Evolutionary conservation across 1,284 basidiomycete genomes (phyloP).

Genomic region (Ustilago crameri): DNA sequence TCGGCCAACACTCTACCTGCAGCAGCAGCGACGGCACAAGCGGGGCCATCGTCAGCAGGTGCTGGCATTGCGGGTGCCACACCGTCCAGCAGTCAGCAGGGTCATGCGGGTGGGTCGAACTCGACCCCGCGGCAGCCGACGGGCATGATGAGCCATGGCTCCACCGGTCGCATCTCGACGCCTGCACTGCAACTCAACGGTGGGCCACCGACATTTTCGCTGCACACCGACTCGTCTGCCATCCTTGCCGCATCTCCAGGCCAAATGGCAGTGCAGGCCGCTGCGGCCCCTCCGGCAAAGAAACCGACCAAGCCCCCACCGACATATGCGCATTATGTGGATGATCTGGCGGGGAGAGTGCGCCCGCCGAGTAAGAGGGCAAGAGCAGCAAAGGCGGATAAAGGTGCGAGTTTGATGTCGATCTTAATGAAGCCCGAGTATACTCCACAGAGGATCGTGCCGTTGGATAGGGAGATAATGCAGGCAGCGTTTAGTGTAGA

Average conservation of each 20-base stretch:
- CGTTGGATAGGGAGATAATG: constrained; percentile 47
- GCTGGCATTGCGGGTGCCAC: constrained; percentile 5
- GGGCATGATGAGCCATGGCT: constrained; percentile 10
- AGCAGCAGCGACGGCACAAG: background rate
- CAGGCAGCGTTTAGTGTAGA: constrained; percentile 40
- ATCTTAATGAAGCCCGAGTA: constrained; percentile 53
- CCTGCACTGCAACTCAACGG: constrained; percentile 40
- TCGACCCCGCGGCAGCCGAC: constrained; percentile 18
- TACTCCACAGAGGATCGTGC: constrained; percentile 45
- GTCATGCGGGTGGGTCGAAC: background rate
- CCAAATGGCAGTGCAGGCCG: constrained; percentile 27
- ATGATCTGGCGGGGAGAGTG: constrained; percentile 43
- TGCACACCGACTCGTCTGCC: constrained; percentile 39
- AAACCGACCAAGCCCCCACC: constrained; percentile 39
- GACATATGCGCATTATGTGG: constrained; percentile 50
- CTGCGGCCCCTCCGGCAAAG: constrained; percentile 30
- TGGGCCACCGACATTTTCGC: constrained; percentile 33
- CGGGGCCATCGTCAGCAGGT: background rate
- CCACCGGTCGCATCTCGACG: constrained; percentile 37
- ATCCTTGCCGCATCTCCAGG: constrained; percentile 39
- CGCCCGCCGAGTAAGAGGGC: constrained; percentile 29
- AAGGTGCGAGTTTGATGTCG: constrained; percentile 19
- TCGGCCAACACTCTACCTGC: background rate
- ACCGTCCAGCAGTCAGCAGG: constrained; percentile 10
- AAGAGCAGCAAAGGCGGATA: constrained; percentile 24